Conservation (phyloP, 768 basidiomycete species). For the Hydnomerulius pinastri region DNA sequence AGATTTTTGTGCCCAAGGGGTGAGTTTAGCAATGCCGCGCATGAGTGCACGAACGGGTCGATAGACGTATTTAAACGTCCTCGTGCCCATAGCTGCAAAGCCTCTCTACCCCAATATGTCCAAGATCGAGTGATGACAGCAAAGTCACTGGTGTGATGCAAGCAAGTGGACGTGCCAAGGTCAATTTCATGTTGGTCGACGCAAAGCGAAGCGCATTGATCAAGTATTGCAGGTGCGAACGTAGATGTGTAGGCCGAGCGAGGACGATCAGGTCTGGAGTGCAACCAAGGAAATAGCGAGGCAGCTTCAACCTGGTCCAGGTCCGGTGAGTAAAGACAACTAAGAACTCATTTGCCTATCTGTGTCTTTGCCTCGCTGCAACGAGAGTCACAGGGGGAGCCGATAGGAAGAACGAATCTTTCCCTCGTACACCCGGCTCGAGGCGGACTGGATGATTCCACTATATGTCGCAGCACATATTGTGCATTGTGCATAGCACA, state of each 20-base stretch:
- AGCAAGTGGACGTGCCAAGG: neutral
- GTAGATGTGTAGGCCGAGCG: neutral
- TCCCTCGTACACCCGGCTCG: constrained; percentile 14
- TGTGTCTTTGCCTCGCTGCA: constrained; percentile 1
- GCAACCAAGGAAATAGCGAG: neutral
- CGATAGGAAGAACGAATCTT: constrained; percentile 1
- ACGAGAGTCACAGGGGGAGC: constrained; percentile 9
- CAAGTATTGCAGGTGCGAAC: neutral
- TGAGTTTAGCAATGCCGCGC: neutral
- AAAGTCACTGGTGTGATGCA: neutral
- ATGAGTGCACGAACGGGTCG: neutral
- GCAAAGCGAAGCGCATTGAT: neutral
- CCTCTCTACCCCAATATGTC: neutral
- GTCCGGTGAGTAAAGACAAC: neutral
- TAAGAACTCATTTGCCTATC: constrained; percentile 9
- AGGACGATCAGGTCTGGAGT: neutral
- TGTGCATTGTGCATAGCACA: neutral
- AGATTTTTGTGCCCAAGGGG: neutral
- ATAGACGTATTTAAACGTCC: neutral
- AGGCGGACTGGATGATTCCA: neutral
- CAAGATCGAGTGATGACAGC: constrained; percentile 4
- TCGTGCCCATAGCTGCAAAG: neutral
- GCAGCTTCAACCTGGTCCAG: neutral
- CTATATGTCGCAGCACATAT: neutral
- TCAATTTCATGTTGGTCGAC: neutral